Evolutionary conservation across 2,329 filamentous ascomycete species (phyloP), one percentile per base, ranked within the genome.

Genomic region (Zalaria sp.): DNA sequence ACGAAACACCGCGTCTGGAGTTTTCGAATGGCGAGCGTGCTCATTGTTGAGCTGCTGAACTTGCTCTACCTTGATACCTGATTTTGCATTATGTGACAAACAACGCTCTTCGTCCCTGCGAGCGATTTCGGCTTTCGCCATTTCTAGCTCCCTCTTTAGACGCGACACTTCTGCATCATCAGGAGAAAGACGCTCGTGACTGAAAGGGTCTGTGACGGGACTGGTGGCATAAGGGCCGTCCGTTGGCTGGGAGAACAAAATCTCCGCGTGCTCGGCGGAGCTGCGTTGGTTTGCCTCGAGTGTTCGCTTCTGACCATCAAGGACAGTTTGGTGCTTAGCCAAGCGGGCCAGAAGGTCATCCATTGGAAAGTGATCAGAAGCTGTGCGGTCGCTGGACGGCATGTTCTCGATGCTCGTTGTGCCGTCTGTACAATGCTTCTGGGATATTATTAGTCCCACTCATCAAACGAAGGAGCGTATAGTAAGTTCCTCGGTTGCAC

Each of bases 321-420:
- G 60, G n/a, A 69, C 57, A 35, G 66, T 65, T 53, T 81, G 75
- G 53, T 86, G 81, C 57, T 87, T 79, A n/a, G 76, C 75, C 38
- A 89, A 69, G 56, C 79, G 82, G 43, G 80, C 75, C 48, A 87
- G 66, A 40, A 87, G 73, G 45, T 79, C 79, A 52, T 91, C 83
- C 68, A 88, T 77, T 5, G 63, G 57, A n/a, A 62, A 59, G 25
- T 54, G 7, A 32, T 7, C 7, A 32, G 29, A n/a, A 18, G 18
- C 18, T 18, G 18, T 18, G 18, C 18, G 18, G 18, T 18, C 18
- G 18, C 18, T 18, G 18, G 29, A 32, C 7, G 29, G 29, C 29
- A n/a, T 32, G 29, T n/a, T 32, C 7, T 32, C 29, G 29, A 32
- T 18, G 18, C 18, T 18, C 18, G 18, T 18, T 18, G 18, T 18